Percentiles rank a stretch among this genome's conserved stretches.
Conservation (phyloP, 768 basidiomycete genomes). For the Pholiota conissans region DNA sequence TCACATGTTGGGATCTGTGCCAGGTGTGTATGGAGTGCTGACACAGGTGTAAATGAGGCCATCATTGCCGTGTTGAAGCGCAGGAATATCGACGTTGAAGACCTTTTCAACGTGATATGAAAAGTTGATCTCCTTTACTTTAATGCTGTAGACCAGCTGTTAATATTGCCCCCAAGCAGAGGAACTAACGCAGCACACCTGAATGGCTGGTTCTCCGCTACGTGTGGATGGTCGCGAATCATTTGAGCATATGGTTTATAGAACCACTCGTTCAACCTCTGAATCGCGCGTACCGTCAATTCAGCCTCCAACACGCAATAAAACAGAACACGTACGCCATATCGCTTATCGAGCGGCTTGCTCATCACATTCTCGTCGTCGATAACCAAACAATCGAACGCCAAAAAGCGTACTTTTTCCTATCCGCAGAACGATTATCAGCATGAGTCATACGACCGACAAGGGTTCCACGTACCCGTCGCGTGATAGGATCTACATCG, state of each 20-base stretch:
- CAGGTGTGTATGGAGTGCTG: conserved; percentile 78
- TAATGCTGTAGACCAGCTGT: conserved; percentile 53
- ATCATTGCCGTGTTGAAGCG: conserved; percentile 88
- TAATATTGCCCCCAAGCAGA: conserved; percentile 3
- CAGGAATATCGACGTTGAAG: conserved; percentile 80
- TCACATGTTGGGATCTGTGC: conserved; percentile 88
- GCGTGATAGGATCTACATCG: conserved; percentile 79
- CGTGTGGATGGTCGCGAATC: conserved; percentile 66
- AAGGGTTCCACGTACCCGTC: conserved; percentile 47
- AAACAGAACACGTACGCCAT: conserved; percentile 64
- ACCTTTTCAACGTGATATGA: conserved; percentile 90
- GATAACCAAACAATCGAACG: conserved; percentile 91
- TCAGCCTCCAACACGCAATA: background rate
- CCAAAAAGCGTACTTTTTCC: conserved; percentile 82
- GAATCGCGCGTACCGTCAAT: conserved; percentile 6
- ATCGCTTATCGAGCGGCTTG: conserved; percentile 80
- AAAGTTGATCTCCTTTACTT: conserved; percentile 82
- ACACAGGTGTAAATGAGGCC: conserved; percentile 97
- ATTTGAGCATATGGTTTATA: conserved; percentile 77
- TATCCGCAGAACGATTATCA: conserved; percentile 29
- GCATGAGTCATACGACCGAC: background rate
- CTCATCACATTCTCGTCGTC: conserved; percentile 87
- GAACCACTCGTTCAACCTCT: conserved; percentile 84
- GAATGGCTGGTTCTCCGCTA: conserved; percentile 70
- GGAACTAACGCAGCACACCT: conserved; percentile 56